These are phyloP conservation scores for Xylaria sp. DNA, from an alignment of 2,329 filamentous ascomycete genomes.

Conservation along the genomic window DNA sequence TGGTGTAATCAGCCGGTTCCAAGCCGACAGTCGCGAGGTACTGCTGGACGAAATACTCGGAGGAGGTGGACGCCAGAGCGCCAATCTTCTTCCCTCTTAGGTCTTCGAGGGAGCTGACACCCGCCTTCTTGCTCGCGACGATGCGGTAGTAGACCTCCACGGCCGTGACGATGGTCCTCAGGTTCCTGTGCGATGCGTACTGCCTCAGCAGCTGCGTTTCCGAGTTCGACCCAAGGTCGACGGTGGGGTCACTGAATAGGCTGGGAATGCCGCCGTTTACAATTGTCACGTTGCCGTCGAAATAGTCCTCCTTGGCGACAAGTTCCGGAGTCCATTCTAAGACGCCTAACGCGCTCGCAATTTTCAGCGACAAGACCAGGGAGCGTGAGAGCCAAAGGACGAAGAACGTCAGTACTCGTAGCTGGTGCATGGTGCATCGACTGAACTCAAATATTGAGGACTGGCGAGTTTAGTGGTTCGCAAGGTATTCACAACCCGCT, in stretches of 20 bases:
- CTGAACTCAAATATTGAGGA: too few relatives aligned
- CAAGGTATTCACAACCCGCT: too few relatives aligned
- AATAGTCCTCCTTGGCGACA: constrained; percentile 29
- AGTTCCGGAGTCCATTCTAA: constrained; percentile 29
- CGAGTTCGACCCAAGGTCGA: constrained; percentile 40
- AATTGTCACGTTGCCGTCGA: constrained; percentile 25
- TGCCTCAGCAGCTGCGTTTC: constrained; percentile 41
- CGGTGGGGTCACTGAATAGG: constrained; percentile 28
- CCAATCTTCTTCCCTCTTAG: constrained; percentile 39
- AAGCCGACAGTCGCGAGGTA: constrained; percentile 35
- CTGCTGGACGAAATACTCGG: constrained; percentile 39
- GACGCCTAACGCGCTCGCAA: constrained; percentile 25
- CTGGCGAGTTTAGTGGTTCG: too few relatives aligned
- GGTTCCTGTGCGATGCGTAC: constrained; percentile 35
- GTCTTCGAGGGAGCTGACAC: constrained; percentile 32
- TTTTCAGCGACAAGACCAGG: constrained; percentile 17
- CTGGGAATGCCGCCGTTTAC: constrained; percentile 38
- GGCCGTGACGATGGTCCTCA: constrained; percentile 38
- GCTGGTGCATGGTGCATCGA: too few relatives aligned
- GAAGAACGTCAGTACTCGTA: neutral
- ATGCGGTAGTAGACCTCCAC: constrained; percentile 40
- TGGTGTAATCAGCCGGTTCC: constrained; percentile 32
- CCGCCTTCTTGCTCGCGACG: constrained; percentile 34
- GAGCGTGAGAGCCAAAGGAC: neutral
- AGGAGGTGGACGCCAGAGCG: constrained; percentile 36